Evolutionary conservation across 257 asterid species (phyloP), one percentile per base, ranked within the genome.

Genomic region (Lycium barbarum): DNA sequence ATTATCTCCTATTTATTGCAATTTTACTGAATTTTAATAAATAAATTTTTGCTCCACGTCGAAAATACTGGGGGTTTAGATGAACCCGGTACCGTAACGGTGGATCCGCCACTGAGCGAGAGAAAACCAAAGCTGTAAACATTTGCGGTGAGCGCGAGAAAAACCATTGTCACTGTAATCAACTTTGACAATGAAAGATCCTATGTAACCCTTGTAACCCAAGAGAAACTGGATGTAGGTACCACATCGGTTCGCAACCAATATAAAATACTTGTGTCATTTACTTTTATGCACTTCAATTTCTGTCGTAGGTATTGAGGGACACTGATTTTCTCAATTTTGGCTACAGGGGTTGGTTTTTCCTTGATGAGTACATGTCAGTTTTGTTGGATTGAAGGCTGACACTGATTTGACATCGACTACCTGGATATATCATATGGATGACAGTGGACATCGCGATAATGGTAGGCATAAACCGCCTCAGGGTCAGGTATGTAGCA

Each of bases 391-490:
- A 74, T 38, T 61, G 83, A 36, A 59, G 81, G 20, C 86, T 83
- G 66, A 70, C 78, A 20, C 59, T 82, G 53, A 38, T 65, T 71
- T 49, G 84, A 74, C 86, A 81, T 58, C 68, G 83, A 71, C 53
- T 9, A 58, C 49, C 90, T 45, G 49, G 84, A 76, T 81, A 76
- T 86, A 83, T 74, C 78, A 35, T 86, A 94, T 94, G 98, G 98
- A 95, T 84, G 97, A 94, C 84, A 87, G 90, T 53, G 95, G 94
- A 83, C 95, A 93, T 88, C 93, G 95, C 55, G 99, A 94, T 86
- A 93, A 94, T 86, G 98, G 98, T 70, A 92, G 98, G 87, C 94
- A 91, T 57, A 95, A 95, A 90, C 92, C 90, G 79, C 95, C 97
- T 66, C 98, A 91, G 92, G 91, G 97, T 63, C 98, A 93, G 97